These are phyloP conservation scores for Aethionema arabicum DNA, from an alignment of 345 rosid species.

Conservation along the genomic window DNA sequence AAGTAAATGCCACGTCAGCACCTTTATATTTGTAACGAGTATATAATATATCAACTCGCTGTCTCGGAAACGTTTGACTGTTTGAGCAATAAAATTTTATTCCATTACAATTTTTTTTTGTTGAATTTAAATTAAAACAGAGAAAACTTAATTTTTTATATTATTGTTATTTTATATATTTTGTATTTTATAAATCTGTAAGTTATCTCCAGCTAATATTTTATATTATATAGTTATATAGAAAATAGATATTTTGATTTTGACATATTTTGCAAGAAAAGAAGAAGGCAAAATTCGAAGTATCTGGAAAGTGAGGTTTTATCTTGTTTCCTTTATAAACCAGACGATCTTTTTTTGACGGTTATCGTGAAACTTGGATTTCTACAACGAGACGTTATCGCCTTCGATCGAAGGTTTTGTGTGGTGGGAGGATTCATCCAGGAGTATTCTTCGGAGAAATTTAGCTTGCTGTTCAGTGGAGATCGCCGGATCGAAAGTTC, in stretches of 20 bases:
- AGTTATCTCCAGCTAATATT: neutral
- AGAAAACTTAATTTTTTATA: too few species aligned
- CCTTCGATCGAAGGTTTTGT: conserved; percentile 12
- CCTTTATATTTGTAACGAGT: too few species aligned
- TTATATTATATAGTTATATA: neutral
- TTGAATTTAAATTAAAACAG: too few species aligned
- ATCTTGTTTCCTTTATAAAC: conserved; percentile 20
- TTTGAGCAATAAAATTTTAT: too few species aligned
- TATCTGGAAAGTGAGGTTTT: conserved; percentile 29
- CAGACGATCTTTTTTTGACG: neutral
- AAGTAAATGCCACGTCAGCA: too few species aligned
- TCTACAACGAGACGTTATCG: conserved; percentile 1
- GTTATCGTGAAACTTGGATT: neutral
- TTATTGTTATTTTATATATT: too few species aligned
- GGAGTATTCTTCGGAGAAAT: conserved; percentile 11
- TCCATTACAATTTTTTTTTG: too few species aligned
- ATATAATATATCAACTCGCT: too few species aligned
- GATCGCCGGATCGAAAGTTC: conserved; percentile 53
- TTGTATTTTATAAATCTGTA: too few species aligned
- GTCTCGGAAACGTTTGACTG: too few species aligned
- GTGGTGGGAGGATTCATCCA: conserved; percentile 1
- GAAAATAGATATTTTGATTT: neutral
- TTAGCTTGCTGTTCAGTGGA: conserved; percentile 31
- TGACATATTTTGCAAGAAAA: neutral
- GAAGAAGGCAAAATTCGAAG: conserved; percentile 25